Base-by-base conservation (phyloP, 805 yeast species). In the Starmerella asiatica region DNA sequence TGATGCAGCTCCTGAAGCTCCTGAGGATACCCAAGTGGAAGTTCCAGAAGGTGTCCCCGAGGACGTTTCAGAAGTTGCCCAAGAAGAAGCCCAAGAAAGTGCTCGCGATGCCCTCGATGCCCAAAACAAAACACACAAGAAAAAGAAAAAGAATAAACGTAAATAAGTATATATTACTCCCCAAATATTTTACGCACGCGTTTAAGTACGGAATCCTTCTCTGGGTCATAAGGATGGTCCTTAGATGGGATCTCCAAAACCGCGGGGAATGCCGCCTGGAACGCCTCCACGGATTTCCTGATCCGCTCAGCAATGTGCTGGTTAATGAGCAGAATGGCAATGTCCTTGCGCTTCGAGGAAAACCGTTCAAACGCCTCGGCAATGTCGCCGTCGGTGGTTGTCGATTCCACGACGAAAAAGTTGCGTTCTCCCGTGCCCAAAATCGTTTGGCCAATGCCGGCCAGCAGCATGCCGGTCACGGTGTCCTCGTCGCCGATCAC, bases 201-300 rank as follows among this genome's bases (percentile, higher is more conserved):
- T 63, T 88, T 78, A 62, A 91, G 70, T 30, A 91, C 85, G 17
- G 94, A 79, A 62, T 91, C 98, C 74, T 88, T 91, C 60, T 88
- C 97, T 17, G 98, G 98, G 60, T 91, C 93, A 60, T 91, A 91
- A 18, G 98, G 97, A 60, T 91, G 97, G 57, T 91, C 98, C 66
- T 91, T 91, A 14, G 96, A 84, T 21, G 98, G 98, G 46, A 91
- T 91, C 63, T 91, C 98, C 56, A 91, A 68, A 35, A 91, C 75
- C 3, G 98, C 96, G 7, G 98, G 98, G 62, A 91, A 91, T 9
- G 98, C 94, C 48, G 76, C 74, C 15, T 93, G 75, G 63, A 71
- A 91, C 35, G 73, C 69, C 54, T 91, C 98, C 34, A 91, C 84
- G 49, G 71, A 70, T 49, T 69, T 69, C 60, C 98, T 71, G 42